A percentile compares a stretch with the other conserved stretches of the same genome.
Evolutionary conservation across 352 stramenopile species (phyloP).

Genomic region (Pythium utonaiense): DNA sequence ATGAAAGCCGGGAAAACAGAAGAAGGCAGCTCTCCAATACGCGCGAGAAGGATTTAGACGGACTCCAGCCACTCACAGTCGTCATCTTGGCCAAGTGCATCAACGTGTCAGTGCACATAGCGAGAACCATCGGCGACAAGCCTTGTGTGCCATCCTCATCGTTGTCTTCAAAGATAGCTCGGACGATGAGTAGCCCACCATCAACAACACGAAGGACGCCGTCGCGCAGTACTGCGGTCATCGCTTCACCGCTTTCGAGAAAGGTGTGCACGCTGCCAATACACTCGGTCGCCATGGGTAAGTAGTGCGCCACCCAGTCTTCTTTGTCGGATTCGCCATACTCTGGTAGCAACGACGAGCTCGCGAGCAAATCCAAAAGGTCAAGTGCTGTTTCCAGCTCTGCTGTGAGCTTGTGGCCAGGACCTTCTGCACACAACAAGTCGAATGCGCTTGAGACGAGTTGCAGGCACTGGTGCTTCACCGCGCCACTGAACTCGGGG

Average conservation of each 20-base stretch:
- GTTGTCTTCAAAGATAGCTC: conserved; percentile 55
- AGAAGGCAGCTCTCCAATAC: conserved; percentile 36
- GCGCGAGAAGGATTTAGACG: conserved; percentile 14
- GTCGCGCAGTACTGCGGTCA: conserved; percentile 19
- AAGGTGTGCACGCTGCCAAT: conserved; percentile 61
- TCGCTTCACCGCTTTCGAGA: conserved; percentile 17
- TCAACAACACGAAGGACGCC: conserved; percentile 62
- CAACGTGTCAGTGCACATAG: conserved; percentile 51
- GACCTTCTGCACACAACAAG: conserved; percentile 48
- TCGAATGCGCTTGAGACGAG: conserved; percentile 43
- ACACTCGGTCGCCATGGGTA: conserved; percentile 66
- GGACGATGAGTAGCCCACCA: conserved; percentile 47
- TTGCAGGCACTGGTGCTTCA: conserved; percentile 45
- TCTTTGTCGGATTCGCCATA: conserved; percentile 45
- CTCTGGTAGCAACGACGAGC: conserved; percentile 37
- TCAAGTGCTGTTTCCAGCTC: conserved; percentile 36
- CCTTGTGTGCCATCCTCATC: conserved; percentile 28
- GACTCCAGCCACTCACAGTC: background rate
- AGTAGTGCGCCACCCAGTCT: conserved; percentile 54
- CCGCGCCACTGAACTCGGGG: conserved; percentile 27
- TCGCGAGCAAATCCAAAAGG: conserved; percentile 42
- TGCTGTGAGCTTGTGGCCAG: conserved; percentile 39
- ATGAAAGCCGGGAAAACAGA: conserved; percentile 36
- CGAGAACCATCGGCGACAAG: conserved; percentile 47
- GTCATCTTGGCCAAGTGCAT: conserved; percentile 34